These are phyloP conservation scores for Fusarium sp. DNA, from an alignment of 2,329 filamentous ascomycete species.

Conservation along the genomic window DNA sequence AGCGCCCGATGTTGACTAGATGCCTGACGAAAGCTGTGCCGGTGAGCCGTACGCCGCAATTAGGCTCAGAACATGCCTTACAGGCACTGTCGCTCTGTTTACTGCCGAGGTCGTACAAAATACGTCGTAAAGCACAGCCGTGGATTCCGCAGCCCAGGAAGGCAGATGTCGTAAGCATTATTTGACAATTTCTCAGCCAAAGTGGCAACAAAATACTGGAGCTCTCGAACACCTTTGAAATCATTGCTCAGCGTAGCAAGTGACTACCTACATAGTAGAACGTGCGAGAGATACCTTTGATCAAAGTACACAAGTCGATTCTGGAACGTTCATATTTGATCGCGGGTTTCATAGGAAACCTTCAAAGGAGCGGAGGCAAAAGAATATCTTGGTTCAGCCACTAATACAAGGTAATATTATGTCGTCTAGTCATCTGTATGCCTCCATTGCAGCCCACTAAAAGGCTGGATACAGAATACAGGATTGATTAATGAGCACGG, in stretches of 20 bases:
- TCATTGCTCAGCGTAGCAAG: conserved; percentile 4
- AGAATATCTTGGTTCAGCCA: conserved; percentile 21
- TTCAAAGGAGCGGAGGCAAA: conserved; percentile 11
- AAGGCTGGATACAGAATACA: conserved; percentile 18
- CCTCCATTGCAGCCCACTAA: conserved; percentile 18
- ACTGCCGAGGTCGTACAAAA: conserved; percentile 1
- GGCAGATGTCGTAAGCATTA: neutral
- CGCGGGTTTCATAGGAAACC: neutral
- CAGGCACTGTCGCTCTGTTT: conserved; percentile 1
- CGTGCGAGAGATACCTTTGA: neutral
- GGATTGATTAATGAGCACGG: neutral
- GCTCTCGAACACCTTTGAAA: neutral
- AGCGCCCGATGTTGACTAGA: too few species aligned
- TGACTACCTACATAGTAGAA: too few species aligned
- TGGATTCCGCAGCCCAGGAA: neutral
- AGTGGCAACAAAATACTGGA: conserved; percentile 9
- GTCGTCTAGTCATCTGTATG: conserved; percentile 7
- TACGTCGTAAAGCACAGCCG: neutral
- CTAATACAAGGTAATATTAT: conserved; percentile 22
- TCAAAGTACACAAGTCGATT: conserved; percentile 8
- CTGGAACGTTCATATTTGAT: conserved; percentile 13
- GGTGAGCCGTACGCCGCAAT: conserved; percentile 22
- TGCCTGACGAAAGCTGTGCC: conserved; percentile 22
- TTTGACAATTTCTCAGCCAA: neutral
- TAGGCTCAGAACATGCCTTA: neutral